Percentiles rank a stretch among this genome's conserved stretches.
These are phyloP conservation scores for Claviceps monticola DNA, from an alignment of 2,329 filamentous ascomycete species.

Conservation along the genomic window DNA sequence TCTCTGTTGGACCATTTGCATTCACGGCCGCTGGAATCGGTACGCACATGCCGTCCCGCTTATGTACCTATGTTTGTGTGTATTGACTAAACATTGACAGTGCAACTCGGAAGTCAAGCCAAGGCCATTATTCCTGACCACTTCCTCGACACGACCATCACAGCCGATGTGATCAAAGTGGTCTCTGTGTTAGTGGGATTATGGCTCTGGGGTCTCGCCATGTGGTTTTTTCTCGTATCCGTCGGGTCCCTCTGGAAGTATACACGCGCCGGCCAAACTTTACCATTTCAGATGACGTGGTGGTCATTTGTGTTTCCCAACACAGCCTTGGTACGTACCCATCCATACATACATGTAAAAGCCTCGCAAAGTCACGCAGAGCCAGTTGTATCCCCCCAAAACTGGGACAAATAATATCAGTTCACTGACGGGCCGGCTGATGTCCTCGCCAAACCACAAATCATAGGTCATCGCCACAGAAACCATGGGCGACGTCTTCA, in stretches of 20 bases:
- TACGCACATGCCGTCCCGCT: background rate
- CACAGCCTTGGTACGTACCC: conserved; percentile 44
- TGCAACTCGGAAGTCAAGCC: conserved; percentile 31
- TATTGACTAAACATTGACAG: conserved; percentile 9
- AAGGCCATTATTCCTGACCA: conserved; percentile 27
- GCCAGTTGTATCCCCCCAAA: too few relatives aligned
- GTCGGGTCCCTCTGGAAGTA: conserved; percentile 64
- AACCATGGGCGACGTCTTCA: conserved; percentile 50
- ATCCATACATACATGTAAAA: background rate
- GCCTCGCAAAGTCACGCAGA: too few relatives aligned
- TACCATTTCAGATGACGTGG: conserved; percentile 76
- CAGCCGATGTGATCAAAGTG: conserved; percentile 30
- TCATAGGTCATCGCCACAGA: conserved; percentile 53
- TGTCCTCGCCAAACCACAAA: background rate
- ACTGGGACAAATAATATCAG: background rate
- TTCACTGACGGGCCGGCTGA: background rate
- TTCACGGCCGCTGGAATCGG: conserved; percentile 34
- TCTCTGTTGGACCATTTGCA: conserved; percentile 63
- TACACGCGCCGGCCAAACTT: conserved; percentile 37
- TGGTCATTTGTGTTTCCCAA: conserved; percentile 76
- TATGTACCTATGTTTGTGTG: background rate
- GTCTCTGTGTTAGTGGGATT: conserved; percentile 49
- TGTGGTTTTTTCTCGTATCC: conserved; percentile 75
- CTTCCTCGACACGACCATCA: conserved; percentile 28
- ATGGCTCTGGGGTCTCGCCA: conserved; percentile 71